Evolutionary conservation across 2,329 filamentous ascomycete genomes (phyloP), one percentile per base, ranked within the genome.

Genomic region (Coniella vitis): DNA sequence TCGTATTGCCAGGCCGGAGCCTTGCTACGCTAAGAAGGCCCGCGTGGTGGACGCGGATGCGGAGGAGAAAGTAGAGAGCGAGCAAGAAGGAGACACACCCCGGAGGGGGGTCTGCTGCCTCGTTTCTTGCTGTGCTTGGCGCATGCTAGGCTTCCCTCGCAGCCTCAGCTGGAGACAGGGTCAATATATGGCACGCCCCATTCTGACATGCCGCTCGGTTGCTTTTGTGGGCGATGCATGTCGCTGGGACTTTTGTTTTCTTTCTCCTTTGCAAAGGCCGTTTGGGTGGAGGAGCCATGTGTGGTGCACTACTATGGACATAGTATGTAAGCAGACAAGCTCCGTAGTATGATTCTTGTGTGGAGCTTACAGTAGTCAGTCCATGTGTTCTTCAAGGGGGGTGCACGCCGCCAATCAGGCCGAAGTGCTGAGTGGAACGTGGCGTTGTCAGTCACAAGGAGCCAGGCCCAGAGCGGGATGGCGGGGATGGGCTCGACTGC

Each of bases 141-240:
- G 29, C 34, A 34, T 20, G 20, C 34, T 29, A 19, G 38, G 14
- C 38, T 41, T 17, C 4, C 20, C 25, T 10, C 25, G 7, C 20
- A 31, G 35, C 35, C 22, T 45, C 43, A 32, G 35, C 43, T 38
- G 21, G 12, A 19, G 35, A 38, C 20, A 21, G 35, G 34, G 22
- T 34, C 43, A 45, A 31, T 45, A 45, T 45, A 45, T 31, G 38
- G 43, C 35, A 45, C 9, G 43, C 43, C 43, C 34, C 13, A n/a
- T 21, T 13, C 43, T 35, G 29, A 43, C 40, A 35, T 32, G 17
- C 20, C 29, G 21, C 40, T 38, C 10, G 25, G 25, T n/a, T n/a
- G 10, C 5, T 10, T 29, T 10, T 10, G 10, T 10, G 5, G 25
- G 25, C 25, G 25, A 29, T 5, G 10, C 5, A 10, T 10, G 35